Conservation (phyloP, 2,329 filamentous ascomycete genomes). For the Blastomyces emzantsi region DNA sequence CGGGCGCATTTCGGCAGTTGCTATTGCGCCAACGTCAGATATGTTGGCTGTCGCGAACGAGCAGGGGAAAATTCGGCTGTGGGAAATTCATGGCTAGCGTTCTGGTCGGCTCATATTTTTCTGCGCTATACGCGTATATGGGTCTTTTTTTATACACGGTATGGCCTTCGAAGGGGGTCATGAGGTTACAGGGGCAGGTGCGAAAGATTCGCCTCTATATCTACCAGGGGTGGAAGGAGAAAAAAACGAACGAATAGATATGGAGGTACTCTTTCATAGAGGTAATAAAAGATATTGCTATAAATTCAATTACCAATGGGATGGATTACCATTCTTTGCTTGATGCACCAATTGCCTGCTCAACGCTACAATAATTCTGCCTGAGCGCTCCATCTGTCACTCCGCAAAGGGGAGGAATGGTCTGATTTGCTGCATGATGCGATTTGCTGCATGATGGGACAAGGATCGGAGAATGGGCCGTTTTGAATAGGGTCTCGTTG, state of each 20-base stretch:
- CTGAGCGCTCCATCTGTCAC: neutral
- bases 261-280: neutral
- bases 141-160: neutral
- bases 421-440: neutral
- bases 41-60: conserved; percentile 83
- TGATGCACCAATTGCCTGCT: conserved; percentile 2
- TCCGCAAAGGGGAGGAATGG: neutral
- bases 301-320: neutral
- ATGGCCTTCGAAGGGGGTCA: neutral
- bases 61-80: conserved; percentile 74
- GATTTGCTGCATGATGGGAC: neutral
- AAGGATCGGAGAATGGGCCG: neutral
- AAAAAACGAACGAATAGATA: neutral
- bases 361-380: neutral
- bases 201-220: neutral
- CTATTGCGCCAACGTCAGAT: conserved; percentile 57
- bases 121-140: neutral
- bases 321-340: neutral
- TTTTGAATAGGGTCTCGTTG: neutral
- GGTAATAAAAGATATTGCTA: neutral
- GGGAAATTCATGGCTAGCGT: conserved; percentile 66
- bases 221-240: neutral
- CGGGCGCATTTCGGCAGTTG: conserved; percentile 68
- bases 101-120: neutral
- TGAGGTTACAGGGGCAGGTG: neutral